phyloP scores from a whole-genome alignment of 2,329 filamentous ascomycete species.

The Pseudopyricularia javanii region DNA sequence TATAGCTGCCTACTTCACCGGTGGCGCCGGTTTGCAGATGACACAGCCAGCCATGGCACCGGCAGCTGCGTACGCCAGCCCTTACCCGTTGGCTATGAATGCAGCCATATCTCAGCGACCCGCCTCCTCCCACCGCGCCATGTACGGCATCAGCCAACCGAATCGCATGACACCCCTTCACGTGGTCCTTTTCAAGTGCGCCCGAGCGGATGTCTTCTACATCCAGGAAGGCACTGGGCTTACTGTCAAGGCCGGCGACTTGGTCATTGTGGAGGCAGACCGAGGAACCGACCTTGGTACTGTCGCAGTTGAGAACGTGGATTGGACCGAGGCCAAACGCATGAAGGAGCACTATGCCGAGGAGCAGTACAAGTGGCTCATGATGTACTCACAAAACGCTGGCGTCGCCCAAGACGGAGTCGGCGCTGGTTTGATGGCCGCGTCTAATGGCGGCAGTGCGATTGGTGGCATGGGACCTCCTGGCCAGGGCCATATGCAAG shows the following conservation, averaged over 20 bases:
- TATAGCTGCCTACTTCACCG: slow-evolving; percentile 24
- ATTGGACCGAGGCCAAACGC: slow-evolving; percentile 77
- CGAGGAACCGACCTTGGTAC: slow-evolving; percentile 92
- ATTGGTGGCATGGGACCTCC: slow-evolving; percentile 70
- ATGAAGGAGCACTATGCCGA: slow-evolving; percentile 85
- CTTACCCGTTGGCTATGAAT: slow-evolving; percentile 21
- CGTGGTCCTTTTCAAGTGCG: slow-evolving; percentile 94
- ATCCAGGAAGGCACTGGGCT: slow-evolving; percentile 92
- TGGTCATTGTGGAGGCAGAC: slow-evolving; percentile 96
- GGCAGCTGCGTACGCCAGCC: slow-evolving; percentile 18
- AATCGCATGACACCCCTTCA: slow-evolving; percentile 63
- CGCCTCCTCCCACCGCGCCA: slow-evolving; percentile 47
- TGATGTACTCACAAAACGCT: slow-evolving; percentile 90
- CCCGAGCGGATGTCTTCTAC: slow-evolving; percentile 90
- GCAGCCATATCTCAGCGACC: slow-evolving; percentile 35
- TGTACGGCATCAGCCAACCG: slow-evolving; percentile 48
- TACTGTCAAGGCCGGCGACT: slow-evolving; percentile 77
- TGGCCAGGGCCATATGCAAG: slow-evolving; percentile 60
- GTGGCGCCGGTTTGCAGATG: slow-evolving; percentile 13
- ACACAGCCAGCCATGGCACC: slow-evolving; percentile 6
- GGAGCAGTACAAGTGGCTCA: slow-evolving; percentile 95
- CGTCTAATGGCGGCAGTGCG: slow-evolving; percentile 53
- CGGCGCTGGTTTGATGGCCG: slow-evolving; percentile 49
- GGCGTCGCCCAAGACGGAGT: slow-evolving; percentile 48
- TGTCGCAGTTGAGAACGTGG: slow-evolving; percentile 77